These are phyloP conservation scores for Porcisia hertigi DNA, from an alignment of 208 protist genomes.

Conservation along the genomic window DNA sequence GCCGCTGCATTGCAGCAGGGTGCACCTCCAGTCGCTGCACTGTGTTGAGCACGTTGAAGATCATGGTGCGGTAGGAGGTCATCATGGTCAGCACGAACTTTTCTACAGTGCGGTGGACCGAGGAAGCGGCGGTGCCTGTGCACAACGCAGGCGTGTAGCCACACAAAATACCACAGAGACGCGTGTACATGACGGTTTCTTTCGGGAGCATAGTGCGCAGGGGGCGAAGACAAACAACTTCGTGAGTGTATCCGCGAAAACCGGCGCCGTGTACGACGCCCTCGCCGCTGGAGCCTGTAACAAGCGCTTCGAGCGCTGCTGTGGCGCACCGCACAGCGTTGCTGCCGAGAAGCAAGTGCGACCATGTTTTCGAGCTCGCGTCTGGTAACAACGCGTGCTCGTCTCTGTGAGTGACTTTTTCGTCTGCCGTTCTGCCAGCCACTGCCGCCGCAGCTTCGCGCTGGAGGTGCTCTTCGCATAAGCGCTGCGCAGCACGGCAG, in stretches of 20 bases:
- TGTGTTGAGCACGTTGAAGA: slow-evolving; percentile 87
- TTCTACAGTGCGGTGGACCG: slow-evolving; percentile 65
- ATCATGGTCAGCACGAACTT: slow-evolving; percentile 62
- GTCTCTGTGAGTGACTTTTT: background rate
- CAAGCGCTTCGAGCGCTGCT: slow-evolving; percentile 52
- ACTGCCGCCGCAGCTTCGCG: background rate
- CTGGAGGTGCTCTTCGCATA: slow-evolving; percentile 26
- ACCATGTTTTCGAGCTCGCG: slow-evolving; percentile 11
- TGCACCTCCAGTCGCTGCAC: slow-evolving; percentile 48
- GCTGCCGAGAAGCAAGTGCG: slow-evolving; percentile 60
- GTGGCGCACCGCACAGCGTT: slow-evolving; percentile 54
- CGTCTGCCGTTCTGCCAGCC: background rate
- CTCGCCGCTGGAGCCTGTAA: slow-evolving; percentile 49
- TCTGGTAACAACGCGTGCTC: background rate
- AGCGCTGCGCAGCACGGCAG: slow-evolving; percentile 26
- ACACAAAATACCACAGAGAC: slow-evolving; percentile 43
- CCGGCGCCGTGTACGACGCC: slow-evolving; percentile 41
- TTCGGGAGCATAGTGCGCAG: slow-evolving; percentile 65
- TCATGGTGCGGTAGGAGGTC: slow-evolving; percentile 49
- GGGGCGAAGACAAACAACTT: slow-evolving; percentile 66
- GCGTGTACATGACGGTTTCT: slow-evolving; percentile 66
- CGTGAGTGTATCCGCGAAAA: slow-evolving; percentile 43
- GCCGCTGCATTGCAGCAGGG: slow-evolving; percentile 22
- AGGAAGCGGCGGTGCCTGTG: slow-evolving; percentile 48
- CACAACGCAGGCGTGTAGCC: slow-evolving; percentile 60